Evolutionary conservation across 2,329 filamentous ascomycete genomes (phyloP), one percentile per base, ranked within the genome.

Genomic region (Aureobasidium sp.): DNA sequence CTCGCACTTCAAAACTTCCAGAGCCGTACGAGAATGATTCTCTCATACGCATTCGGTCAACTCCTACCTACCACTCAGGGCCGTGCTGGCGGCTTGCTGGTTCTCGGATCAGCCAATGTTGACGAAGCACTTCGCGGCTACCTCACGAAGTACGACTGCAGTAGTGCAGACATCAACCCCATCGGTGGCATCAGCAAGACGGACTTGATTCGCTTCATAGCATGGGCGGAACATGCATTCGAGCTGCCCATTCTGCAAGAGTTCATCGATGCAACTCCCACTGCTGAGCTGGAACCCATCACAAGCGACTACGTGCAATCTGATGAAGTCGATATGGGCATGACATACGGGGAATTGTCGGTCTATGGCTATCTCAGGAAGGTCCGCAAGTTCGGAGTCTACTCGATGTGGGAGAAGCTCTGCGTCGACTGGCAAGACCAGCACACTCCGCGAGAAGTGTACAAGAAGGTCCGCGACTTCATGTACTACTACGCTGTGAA

Each of bases 201-300:
- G 1, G 88, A 91, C 67, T 76, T 90, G 1, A 89, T 88, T 71
- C 74, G 80, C 10, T 91, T 92, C 74, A 88, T 91, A 63, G 76
- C 75, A n/a, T 91, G 83, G 79, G 82, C 85, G 2, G 72, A 77
- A 58, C 75, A 71, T 21, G 75, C 79, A 39, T 90, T 88, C 68
- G 72, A 81, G 5, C 73, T 92, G 1, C 85, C 86, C 0, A 82
- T 88, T 59, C 79, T 91, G 1, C 72, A 83, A 10, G 79, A 83
- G 10, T 92, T 91, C 74, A 72, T 91, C 41, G 77, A 78, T 11
- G 87, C 77, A 5, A 74, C 75, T 0, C 78, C 77, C 3, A 80
- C 77, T 0, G 77, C 77, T 11, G 77, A 80, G 63, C 73, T 80
- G 69, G 82, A 88, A 67, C 88, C 88, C 8, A 83, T 89, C 50